Evolutionary conservation across 805 yeast species (phyloP).

Genomic region (Barnettozyma salicaria): DNA sequence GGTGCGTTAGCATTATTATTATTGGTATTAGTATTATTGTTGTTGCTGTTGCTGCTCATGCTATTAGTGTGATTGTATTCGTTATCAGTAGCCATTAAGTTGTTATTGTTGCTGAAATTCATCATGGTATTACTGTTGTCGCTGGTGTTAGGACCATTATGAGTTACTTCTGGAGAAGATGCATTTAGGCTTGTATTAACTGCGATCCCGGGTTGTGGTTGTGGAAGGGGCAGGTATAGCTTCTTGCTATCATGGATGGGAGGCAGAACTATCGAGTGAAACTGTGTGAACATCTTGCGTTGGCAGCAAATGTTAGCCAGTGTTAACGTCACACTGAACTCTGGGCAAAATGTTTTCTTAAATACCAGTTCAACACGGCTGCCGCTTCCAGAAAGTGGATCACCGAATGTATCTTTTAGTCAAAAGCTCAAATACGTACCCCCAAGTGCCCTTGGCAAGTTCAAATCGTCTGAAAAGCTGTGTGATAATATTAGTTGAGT

Average conservation of each 20-base stretch:
- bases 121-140: conserved; percentile 3
- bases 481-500: too few species aligned
- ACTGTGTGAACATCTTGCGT: conserved; percentile 6
- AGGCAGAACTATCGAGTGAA: conserved; percentile 11
- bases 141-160: conserved; percentile 1
- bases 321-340: too few species aligned
- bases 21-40: conserved; percentile 1
- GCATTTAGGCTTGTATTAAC: neutral
- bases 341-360: conserved; percentile 4
- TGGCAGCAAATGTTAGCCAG: too few species aligned
- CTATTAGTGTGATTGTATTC: neutral
- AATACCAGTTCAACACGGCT: conserved; percentile 4
- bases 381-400: neutral
- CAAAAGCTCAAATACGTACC: too few species aligned
- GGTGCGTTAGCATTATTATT: too few species aligned
- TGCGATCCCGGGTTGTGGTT: conserved; percentile 5
- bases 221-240: conserved; percentile 9
- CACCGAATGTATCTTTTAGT: too few species aligned
- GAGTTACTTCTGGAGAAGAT: conserved; percentile 1
- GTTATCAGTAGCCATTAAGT: neutral
- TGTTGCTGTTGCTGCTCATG: conserved; percentile 10
- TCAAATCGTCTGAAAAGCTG: too few species aligned
- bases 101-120: too few species aligned
- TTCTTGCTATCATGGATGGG: conserved; percentile 11
- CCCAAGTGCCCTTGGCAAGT: too few species aligned